Base-by-base conservation (phyloP, 2,329 filamentous ascomycete genomes). In the Aspergillus amoenus region DNA sequence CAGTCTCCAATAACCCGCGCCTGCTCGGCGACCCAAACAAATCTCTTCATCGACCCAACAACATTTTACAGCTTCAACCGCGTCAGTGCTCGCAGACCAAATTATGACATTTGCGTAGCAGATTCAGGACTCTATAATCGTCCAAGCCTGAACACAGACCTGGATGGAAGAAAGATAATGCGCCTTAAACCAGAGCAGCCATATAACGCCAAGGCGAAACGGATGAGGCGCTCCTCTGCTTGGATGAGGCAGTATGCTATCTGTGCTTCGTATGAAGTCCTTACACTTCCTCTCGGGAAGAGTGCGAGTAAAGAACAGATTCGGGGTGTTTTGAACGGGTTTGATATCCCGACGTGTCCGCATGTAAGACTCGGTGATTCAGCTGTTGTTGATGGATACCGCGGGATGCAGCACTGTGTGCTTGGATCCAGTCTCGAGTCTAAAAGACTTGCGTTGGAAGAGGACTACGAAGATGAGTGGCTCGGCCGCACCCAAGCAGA, bases 271-370 rank as follows among this genome's bases (percentile, higher is more conserved):
- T 51, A 56, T 21, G 41, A 46, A 15, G 13, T 52, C 8, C 32
- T 52, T 12, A 46, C 32, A 8, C 22, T 56, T 18, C 41, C 54
- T 1, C 21, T 21, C 7, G 15, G 21, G 11, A 41, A 46, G 12
- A 17, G 13, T 30, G 18, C 40, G 3, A n/a, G 15, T 24, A 27
- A 8, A 2, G 42, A 56, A 1, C 22, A 30, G 22, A n/a, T 41
- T 12, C 9, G 27, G 27, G 9, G 27, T 30, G 27, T 4, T 4
- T 34, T 56, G 13, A n/a, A 49, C 9, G 54, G 54, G 3, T 56
- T 51, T 24, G 42, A 56, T 11, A 45, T 56, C 6, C 47, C 47
- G 3, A 47, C 32, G 1, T 56, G 54, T 46, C 55, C 55, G 18
- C 55, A 57, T 41, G 47, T 39, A 11, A 18, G 37, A 17, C 22